phyloP scores from a whole-genome alignment of 441 rosid genomes.

The Dalechampia spathulata region DNA sequence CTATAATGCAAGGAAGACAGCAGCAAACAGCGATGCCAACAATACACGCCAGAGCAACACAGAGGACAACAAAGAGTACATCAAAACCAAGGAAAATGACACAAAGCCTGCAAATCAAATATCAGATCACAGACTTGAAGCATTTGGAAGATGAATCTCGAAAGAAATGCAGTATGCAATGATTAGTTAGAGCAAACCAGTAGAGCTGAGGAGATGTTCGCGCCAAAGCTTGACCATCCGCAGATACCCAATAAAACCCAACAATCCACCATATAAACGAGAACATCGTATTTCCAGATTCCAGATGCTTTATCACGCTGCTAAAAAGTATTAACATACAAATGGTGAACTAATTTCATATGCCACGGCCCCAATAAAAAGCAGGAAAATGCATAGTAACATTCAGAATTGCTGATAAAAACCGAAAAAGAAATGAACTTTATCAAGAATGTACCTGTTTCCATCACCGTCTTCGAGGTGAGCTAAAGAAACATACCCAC shows the following conservation, averaged over 20 bases:
- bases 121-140: conserved; percentile 14
- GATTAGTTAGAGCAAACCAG: conserved; percentile 43
- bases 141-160: conserved; percentile 4
- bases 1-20: conserved; percentile 97
- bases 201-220: conserved; percentile 72
- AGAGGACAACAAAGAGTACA: conserved; percentile 94
- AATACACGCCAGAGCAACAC: conserved; percentile 95
- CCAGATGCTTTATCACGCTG: conserved; percentile 75
- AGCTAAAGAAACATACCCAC: conserved; percentile 49
- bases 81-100: conserved; percentile 93
- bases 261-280: conserved; percentile 96
- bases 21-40: conserved; percentile 97
- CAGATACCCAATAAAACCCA: conserved; percentile 95
- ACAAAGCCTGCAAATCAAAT: conserved; percentile 73
- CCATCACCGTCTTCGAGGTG: conserved; percentile 49
- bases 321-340: conserved; percentile 9
- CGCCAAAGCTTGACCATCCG: conserved; percentile 76
- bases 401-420: too few species aligned
- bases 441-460: conserved; percentile 39
- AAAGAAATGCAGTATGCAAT: not conserved
- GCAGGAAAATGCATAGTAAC: too few species aligned
- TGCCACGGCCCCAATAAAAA: not conserved
- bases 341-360: not conserved
- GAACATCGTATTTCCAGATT: conserved; percentile 89
- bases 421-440: too few species aligned